Conservation (phyloP, 805 yeast genomes). For the Scheffersomyces amazonensis region DNA sequence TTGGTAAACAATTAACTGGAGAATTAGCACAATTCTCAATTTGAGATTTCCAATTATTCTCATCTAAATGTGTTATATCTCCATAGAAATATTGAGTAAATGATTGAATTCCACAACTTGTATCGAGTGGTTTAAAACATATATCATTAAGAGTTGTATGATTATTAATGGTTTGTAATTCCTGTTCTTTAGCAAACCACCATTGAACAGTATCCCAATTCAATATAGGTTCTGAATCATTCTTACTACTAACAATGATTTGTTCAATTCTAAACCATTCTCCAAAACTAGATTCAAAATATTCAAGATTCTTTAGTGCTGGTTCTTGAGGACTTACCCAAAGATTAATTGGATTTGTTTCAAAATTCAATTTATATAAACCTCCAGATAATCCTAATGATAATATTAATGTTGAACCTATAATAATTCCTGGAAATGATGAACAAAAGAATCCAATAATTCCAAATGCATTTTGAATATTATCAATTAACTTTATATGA, state of each 20-base stretch:
- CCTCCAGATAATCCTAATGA: conserved; percentile 52
- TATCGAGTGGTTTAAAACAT: conserved; percentile 82
- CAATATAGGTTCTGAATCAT: conserved; percentile 59
- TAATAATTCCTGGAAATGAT: conserved; percentile 44
- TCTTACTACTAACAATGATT: conserved; percentile 55
- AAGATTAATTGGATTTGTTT: conserved; percentile 73
- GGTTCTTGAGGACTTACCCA: conserved; percentile 87
- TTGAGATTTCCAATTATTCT: conserved; percentile 52
- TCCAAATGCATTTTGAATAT: conserved; percentile 37
- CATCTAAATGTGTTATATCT: conserved; percentile 45
- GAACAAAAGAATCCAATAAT: conserved; percentile 60
- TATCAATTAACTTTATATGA: conserved; percentile 3
- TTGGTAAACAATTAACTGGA: conserved; percentile 88
- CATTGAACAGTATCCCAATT: conserved; percentile 70
- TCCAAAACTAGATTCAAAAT: conserved; percentile 79
- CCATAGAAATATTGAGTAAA: conserved; percentile 86
- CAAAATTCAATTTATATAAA: conserved; percentile 52
- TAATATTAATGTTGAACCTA: conserved; percentile 22
- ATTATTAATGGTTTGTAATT: conserved; percentile 29
- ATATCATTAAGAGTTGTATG: conserved; percentile 53
- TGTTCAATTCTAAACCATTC: conserved; percentile 91
- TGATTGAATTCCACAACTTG: conserved; percentile 79
- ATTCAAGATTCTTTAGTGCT: conserved; percentile 63
- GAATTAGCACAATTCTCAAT: conserved; percentile 63
- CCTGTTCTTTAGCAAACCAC: conserved; percentile 83